phyloP scores from a whole-genome alignment of 1,284 basidiomycete genomes.

The Takashimella koratensis region DNA sequence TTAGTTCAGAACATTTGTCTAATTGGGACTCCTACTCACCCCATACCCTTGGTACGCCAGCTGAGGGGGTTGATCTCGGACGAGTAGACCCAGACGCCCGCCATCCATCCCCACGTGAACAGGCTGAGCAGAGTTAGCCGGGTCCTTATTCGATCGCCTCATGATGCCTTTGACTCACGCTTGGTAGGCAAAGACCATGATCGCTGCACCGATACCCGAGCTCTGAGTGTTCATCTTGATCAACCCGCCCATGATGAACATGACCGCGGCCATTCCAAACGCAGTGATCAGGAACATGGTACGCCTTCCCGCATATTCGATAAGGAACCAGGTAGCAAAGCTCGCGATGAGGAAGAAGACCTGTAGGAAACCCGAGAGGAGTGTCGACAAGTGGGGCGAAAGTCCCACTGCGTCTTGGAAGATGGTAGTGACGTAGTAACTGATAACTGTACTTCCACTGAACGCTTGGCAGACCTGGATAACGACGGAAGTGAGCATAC shows the following conservation, averaged over 20 bases:
- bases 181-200: slow-evolving; percentile 18
- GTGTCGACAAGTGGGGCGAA: slow-evolving; percentile 5
- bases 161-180: slow-evolving; percentile 5
- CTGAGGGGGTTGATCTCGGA: slow-evolving; percentile 19
- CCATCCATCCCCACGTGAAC: slow-evolving; percentile 23
- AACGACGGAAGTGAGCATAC: slow-evolving; percentile 14
- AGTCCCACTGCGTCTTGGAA: slow-evolving; percentile 15
- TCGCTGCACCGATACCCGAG: slow-evolving; percentile 16
- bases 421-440: slow-evolving; percentile 10
- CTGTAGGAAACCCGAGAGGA: slow-evolving; percentile 16
- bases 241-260: slow-evolving; percentile 18
- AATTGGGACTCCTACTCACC: no score
- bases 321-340: slow-evolving; percentile 10
- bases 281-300: slow-evolving; percentile 15
- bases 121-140: no score
- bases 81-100: slow-evolving; percentile 19
- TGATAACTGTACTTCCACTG: slow-evolving; percentile 6
- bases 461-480: slow-evolving; percentile 10
- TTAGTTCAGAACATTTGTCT: no score
- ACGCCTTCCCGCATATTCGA: slow-evolving; percentile 16
- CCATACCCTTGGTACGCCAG: slow-evolving; percentile 20
- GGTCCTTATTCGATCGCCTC: no score
- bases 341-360: slow-evolving; percentile 15
- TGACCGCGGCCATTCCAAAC: slow-evolving; percentile 14
- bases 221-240: slow-evolving; percentile 17